Percentiles rank a stretch among this genome's conserved stretches.
phyloP scores from a whole-genome alignment of 1,284 basidiomycete genomes.

The Malassezia equina region DNA sequence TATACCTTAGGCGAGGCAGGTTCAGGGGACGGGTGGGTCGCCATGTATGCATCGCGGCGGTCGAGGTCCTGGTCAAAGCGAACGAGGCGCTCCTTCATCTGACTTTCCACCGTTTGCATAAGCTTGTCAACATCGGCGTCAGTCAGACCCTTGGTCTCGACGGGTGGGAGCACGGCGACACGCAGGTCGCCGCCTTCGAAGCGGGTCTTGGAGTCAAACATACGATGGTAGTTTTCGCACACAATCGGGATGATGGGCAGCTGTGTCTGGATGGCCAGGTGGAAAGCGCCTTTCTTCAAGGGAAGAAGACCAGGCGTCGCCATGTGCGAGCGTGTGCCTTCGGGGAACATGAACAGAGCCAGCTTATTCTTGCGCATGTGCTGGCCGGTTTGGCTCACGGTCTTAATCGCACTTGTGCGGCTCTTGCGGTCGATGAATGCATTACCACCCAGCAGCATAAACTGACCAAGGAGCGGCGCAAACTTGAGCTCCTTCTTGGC shows the following conservation, averaged over 20 bases:
- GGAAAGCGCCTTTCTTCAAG: constrained; percentile 98
- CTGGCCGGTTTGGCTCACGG: constrained; percentile 67
- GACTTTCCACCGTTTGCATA: constrained; percentile 37
- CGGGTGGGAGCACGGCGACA: constrained; percentile 70
- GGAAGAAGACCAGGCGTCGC: constrained; percentile 53
- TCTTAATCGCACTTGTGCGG: constrained; percentile 61
- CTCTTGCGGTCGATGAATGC: constrained; percentile 88
- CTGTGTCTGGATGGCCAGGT: constrained; percentile 78
- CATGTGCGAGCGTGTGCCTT: constrained; percentile 51
- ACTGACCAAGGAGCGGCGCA: constrained; percentile 77
- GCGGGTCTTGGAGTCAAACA: constrained; percentile 63
- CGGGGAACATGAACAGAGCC: constrained; percentile 52
- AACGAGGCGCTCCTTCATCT: constrained; percentile 10
- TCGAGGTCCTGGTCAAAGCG: constrained; percentile 8
- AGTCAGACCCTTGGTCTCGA: constrained; percentile 62
- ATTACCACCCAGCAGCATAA: constrained; percentile 75
- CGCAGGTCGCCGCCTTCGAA: constrained; percentile 70
- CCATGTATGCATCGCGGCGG: background rate
- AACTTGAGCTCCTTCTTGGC: constrained; percentile 84
- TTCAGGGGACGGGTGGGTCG: background rate
- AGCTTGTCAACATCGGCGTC: constrained; percentile 60
- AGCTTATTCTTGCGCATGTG: constrained; percentile 65
- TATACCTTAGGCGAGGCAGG: background rate
- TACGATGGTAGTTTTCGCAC: constrained; percentile 80
- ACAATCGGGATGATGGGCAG: constrained; percentile 71